These are phyloP conservation scores for Vaccinium myrtillus DNA, from an alignment of 148 eudicot genomes.

Conservation along the genomic window DNA sequence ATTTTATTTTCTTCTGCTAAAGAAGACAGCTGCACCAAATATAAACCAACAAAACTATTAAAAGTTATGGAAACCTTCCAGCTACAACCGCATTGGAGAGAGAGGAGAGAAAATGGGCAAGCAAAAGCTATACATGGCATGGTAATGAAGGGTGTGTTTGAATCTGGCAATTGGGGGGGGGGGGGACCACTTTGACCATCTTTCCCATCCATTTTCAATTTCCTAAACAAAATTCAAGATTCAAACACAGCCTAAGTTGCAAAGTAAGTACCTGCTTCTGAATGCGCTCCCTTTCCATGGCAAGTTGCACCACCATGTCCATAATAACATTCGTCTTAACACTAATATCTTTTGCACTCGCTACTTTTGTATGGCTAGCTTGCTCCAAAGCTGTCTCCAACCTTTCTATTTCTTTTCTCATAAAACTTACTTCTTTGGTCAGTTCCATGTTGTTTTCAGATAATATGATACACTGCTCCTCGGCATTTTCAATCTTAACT, in stretches of 20 bases:
- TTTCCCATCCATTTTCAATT: conserved; percentile 4
- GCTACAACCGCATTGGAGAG: neutral
- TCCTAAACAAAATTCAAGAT: neutral
- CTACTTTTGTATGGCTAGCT: conserved; percentile 37
- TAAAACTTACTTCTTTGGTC: conserved; percentile 45
- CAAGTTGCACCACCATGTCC: conserved; percentile 74
- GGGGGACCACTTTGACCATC: neutral
- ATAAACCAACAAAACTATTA: conserved; percentile 1
- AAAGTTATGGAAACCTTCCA: neutral
- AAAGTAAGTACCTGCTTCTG: conserved; percentile 58
- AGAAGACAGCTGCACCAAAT: conserved; percentile 50
- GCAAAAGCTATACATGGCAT: neutral
- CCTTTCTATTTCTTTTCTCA: conserved; percentile 44
- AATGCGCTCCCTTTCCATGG: conserved; percentile 74
- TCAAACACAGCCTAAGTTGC: neutral
- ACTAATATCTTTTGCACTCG: conserved; percentile 53
- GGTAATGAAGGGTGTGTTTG: neutral
- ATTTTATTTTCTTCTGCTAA: conserved; percentile 61
- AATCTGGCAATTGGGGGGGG: neutral
- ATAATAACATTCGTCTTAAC: conserved; percentile 52
- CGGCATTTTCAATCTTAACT: conserved; percentile 53
- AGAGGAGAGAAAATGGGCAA: neutral
- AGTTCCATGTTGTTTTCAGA: conserved; percentile 63
- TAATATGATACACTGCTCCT: conserved; percentile 52
- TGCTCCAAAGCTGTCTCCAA: conserved; percentile 46